A percentile compares a stretch with the other conserved stretches of the same genome.
Conservation (phyloP, 2,329 filamentous ascomycete species). For the Ophiocordyceps robertsii region DNA sequence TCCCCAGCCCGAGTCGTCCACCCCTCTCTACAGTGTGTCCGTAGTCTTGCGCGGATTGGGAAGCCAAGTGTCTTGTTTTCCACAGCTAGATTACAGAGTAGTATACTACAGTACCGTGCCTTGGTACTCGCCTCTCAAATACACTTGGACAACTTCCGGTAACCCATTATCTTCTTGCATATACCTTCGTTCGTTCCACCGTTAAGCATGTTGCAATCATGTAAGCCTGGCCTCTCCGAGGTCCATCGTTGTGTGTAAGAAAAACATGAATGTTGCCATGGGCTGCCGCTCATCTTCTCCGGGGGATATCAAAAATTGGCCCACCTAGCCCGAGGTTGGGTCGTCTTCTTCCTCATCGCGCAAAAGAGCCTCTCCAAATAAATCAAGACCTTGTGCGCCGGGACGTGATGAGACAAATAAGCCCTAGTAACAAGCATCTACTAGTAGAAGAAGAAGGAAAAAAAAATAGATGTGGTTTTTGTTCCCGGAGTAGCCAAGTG, state of each 20-base stretch:
- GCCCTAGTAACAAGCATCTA: neutral
- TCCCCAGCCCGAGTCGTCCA: neutral
- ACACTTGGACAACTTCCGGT: neutral
- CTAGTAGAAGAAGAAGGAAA: neutral
- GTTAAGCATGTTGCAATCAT: neutral
- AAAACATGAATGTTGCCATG: neutral
- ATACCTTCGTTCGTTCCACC: neutral
- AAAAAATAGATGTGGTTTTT: neutral
- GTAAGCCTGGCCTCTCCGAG: neutral
- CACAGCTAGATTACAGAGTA: neutral
- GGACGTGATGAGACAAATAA: neutral
- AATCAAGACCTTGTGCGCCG: neutral
- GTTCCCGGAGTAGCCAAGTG: neutral
- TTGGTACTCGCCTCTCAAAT: neutral
- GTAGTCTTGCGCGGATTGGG: neutral
- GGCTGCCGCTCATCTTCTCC: neutral
- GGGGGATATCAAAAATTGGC: conserved; percentile 3
- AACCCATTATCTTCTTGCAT: conserved; percentile 1
- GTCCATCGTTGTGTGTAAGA: neutral
- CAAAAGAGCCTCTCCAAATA: neutral
- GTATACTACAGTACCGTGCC: conserved; percentile 1
- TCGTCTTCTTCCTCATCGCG: neutral
- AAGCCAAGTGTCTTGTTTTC: neutral
- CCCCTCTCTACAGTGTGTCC: neutral
- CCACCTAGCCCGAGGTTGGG: neutral